These are phyloP conservation scores for Ilyonectria mors-panacis DNA, from an alignment of 2,329 filamentous ascomycete species.

Conservation along the genomic window DNA sequence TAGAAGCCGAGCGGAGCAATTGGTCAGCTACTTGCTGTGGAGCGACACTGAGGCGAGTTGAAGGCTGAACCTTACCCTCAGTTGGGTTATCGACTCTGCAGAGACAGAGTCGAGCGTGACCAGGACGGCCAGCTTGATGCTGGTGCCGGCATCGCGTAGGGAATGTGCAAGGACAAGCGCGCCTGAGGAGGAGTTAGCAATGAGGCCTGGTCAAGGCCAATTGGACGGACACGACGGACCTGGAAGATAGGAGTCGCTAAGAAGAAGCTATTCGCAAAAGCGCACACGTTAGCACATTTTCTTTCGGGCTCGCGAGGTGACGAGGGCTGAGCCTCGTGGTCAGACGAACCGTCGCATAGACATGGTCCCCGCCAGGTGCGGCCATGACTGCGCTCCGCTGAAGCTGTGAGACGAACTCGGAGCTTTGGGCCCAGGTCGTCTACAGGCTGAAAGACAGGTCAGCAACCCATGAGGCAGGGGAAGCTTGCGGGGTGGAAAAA, in stretches of 20 bases:
- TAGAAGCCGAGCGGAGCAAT: conserved; percentile 52
- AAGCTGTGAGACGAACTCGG: conserved; percentile 41
- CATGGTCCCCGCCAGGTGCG: conserved; percentile 59
- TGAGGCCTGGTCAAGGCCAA: conserved; percentile 20
- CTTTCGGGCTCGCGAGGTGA: neutral
- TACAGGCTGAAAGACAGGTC: conserved; percentile 39
- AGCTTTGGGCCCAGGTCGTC: conserved; percentile 41
- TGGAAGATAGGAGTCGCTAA: conserved; percentile 93
- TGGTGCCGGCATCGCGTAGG: conserved; percentile 89
- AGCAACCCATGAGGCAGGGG: conserved; percentile 44
- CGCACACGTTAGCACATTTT: conserved; percentile 11
- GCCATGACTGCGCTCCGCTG: conserved; percentile 53
- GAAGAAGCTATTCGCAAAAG: conserved; percentile 78
- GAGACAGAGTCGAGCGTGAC: conserved; percentile 87
- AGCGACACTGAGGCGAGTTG: neutral
- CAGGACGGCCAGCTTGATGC: conserved; percentile 82
- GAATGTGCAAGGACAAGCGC: conserved; percentile 96
- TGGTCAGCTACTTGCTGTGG: conserved; percentile 20
- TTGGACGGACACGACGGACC: conserved; percentile 67
- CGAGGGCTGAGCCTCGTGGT: conserved; percentile 20
- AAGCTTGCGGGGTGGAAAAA: conserved; percentile 17
- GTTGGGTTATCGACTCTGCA: conserved; percentile 80
- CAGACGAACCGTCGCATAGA: conserved; percentile 70
- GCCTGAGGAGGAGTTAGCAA: conserved; percentile 66
- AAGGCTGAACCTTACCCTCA: conserved; percentile 72